phyloP scores from a whole-genome alignment of 805 yeast genomes.

The Nakazawaea holstii region DNA sequence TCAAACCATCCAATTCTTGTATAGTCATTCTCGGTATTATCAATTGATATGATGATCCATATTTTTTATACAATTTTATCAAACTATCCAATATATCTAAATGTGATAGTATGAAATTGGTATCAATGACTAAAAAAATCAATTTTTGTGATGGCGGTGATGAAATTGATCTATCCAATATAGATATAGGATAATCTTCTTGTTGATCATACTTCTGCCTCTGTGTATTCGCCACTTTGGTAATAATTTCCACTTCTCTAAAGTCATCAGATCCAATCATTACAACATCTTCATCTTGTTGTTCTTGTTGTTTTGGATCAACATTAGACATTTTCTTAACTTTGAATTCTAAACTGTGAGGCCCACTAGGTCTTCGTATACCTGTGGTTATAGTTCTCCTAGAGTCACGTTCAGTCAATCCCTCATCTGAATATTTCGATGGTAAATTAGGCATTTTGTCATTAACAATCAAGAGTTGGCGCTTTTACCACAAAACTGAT shows the following conservation, averaged over 20 bases:
- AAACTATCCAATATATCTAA: conserved; percentile 52
- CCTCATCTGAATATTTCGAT: conserved; percentile 7
- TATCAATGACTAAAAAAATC: conserved; percentile 60
- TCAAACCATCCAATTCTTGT: conserved; percentile 80
- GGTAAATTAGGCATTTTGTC: neutral
- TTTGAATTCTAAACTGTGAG: neutral
- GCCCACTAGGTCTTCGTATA: neutral
- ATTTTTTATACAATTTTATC: conserved; percentile 30
- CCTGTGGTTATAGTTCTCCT: conserved; percentile 6
- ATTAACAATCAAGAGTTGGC: too few species aligned
- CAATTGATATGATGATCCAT: conserved; percentile 37
- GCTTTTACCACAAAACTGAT: too few species aligned
- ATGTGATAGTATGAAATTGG: conserved; percentile 77
- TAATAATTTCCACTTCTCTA: conserved; percentile 3
- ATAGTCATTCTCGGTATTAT: conserved; percentile 69
- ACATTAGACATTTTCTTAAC: conserved; percentile 1
- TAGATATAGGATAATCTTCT: neutral
- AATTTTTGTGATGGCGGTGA: conserved; percentile 2
- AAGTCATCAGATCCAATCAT: conserved; percentile 8
- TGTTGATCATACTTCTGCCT: neutral
- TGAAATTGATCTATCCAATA: neutral
- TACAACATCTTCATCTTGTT: conserved; percentile 1
- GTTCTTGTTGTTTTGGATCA: neutral
- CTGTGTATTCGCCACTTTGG: neutral
- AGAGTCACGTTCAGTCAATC: neutral